Evolutionary conservation across 2,329 filamentous ascomycete species (phyloP).

Genomic region (Neofusicoccum sp.): DNA sequence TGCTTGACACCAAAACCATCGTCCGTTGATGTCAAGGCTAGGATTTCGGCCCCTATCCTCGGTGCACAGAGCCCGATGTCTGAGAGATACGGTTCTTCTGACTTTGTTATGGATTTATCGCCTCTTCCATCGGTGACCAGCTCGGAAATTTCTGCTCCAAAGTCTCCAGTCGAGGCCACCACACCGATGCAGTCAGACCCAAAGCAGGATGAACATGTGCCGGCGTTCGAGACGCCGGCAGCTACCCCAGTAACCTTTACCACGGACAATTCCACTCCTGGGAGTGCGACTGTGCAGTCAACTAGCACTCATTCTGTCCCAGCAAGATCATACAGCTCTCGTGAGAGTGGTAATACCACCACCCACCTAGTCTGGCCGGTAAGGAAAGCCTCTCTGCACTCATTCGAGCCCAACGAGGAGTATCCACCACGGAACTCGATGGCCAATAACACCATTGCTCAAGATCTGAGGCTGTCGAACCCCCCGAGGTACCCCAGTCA

Average conservation of each 20-base stretch:
- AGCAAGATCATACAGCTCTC: slow-evolving; percentile 22
- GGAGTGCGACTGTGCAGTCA: slow-evolving; percentile 19
- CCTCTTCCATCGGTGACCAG: neutral
- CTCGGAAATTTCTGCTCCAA: neutral
- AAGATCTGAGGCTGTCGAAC: slow-evolving; percentile 35
- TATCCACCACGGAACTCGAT: neutral
- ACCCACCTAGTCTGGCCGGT: slow-evolving; percentile 37
- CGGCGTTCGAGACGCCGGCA: slow-evolving; percentile 3
- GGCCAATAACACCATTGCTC: slow-evolving; percentile 25
- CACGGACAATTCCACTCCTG: slow-evolving; percentile 11
- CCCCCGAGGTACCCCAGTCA: slow-evolving; percentile 38
- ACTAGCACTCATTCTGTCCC: slow-evolving; percentile 14
- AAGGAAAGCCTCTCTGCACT: neutral
- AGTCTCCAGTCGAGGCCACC: neutral
- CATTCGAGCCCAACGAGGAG: slow-evolving; percentile 11
- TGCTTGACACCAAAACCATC: slow-evolving; percentile 7
- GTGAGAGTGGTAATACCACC: slow-evolving; percentile 37
- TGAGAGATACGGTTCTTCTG: neutral
- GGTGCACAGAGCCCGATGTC: neutral
- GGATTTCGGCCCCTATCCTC: slow-evolving; percentile 9
- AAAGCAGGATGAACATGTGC: neutral
- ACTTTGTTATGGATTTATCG: neutral
- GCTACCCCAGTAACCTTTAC: slow-evolving; percentile 10
- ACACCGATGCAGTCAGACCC: neutral
- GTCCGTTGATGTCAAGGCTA: neutral